Percentiles rank a stretch among this genome's conserved stretches.
phyloP scores from a whole-genome alignment of 164 flowering plant species.

The Echeveria elegans region DNA sequence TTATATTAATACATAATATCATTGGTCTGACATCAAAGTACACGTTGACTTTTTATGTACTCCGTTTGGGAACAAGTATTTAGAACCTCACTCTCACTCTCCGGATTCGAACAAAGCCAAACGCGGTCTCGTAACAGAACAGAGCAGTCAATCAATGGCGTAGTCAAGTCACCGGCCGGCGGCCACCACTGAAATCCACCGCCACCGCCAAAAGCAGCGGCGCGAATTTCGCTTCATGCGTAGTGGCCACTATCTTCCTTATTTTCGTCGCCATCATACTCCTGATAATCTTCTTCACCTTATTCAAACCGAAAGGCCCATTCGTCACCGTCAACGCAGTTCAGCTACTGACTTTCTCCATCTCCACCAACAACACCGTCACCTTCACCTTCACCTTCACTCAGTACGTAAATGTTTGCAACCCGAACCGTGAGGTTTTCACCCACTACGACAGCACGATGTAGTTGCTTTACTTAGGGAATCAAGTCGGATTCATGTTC shows the following conservation, averaged over 20 bases:
- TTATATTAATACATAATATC: too few species aligned
- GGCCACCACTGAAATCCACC: conserved; percentile 13
- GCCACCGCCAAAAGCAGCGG: conserved; percentile 27
- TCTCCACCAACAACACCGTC: conserved; percentile 49
- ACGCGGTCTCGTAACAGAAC: not conserved
- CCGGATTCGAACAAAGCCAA: not conserved
- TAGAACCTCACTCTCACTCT: not conserved
- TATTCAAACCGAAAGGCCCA: conserved; percentile 78
- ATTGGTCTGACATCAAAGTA: not conserved
- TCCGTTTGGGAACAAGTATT: not conserved
- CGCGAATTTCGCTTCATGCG: conserved; percentile 79
- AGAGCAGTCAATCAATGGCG: not conserved
- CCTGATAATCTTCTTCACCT: conserved; percentile 71
- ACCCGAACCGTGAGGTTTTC: conserved; percentile 78
- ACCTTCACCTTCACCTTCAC: conserved; percentile 34
- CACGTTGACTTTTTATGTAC: not conserved
- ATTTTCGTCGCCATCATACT: conserved; percentile 44
- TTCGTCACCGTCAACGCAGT: conserved; percentile 56
- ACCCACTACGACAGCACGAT: conserved; percentile 85
- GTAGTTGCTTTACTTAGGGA: conserved; percentile 65
- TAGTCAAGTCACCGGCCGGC: not conserved
- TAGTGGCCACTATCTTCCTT: conserved; percentile 74
- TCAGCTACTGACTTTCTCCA: conserved; percentile 66
- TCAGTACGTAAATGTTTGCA: conserved; percentile 60
- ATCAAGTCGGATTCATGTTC: conserved; percentile 83